Base-by-base conservation (phyloP, 202 grass and related monocot genomes). In the Bolboschoenoplectus hybrid region DNA sequence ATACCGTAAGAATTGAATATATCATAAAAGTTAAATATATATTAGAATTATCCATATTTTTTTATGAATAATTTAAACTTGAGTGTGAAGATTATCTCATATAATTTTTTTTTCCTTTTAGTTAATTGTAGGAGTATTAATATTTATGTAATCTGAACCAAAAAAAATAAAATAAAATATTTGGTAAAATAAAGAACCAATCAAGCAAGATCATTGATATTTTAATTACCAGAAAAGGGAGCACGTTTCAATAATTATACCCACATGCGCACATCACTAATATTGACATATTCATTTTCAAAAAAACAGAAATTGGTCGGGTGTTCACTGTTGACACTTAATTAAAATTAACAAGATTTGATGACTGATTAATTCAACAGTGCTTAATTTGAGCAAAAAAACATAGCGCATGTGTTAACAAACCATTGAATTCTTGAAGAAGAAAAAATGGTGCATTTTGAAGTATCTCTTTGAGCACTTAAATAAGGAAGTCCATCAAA, bases 241-340 rank as follows among this genome's bases (percentile, higher is more conserved):
- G 14, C 75, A 79, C 6, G 75, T 79, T 38, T 57, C 35, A 79
- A 58, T 58, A 58, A 79, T 79, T 79, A 40, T 10, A 36, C 49
- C 12, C 34, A 41, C 75, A 79, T 58, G 75, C 6, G 3, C 51
- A 9, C 13, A 32, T n/a, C 52, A 19, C 53, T 40, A 10, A 35
- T 60, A 13, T 58, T 79, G 34, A 5, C 35, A 79, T 79, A 79
- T 11, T 53, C 75, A 9, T 12, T 78, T 74, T 5, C 0, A 79
- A 58, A 79, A n/a, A 79, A 77, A 78, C 50, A 78, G 57, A 26
- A 61, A 47, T 40, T 78, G 74, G 2, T 78, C 13, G 13, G 52
- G 12, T 57, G 12, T 78, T 78, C 34, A 78, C 74, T 9, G 34
- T 78, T 78, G 74, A 58, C 74, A 76, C 32, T 13, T 51, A 61